Conservation (phyloP, 2,329 filamentous ascomycete genomes). For the Magnaporthales sp. region DNA sequence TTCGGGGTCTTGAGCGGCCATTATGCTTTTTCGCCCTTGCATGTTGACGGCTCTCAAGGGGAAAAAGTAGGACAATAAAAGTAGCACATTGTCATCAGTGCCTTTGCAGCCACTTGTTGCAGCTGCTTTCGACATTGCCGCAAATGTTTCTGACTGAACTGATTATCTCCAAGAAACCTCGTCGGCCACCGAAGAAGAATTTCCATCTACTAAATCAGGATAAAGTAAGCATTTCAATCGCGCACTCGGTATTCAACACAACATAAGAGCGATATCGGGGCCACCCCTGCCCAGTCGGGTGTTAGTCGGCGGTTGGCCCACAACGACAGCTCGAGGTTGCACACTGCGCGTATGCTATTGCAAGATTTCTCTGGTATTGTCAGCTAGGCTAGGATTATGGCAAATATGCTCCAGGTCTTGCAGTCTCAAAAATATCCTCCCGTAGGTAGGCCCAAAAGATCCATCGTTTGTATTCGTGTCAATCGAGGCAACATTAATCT, state of each 20-base stretch:
- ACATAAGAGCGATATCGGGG: not conserved
- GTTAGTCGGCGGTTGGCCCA: not conserved
- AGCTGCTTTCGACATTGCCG: too few species aligned
- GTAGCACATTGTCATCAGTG: too few species aligned
- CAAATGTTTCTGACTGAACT: not conserved
- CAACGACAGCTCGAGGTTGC: not conserved
- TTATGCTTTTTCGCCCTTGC: too few species aligned
- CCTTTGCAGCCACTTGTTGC: too few species aligned
- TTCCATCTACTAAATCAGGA: not conserved
- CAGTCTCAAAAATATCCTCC: conserved; percentile 5
- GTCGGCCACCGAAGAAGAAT: not conserved
- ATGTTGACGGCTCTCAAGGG: too few species aligned
- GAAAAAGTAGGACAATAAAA: too few species aligned
- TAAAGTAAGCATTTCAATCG: not conserved
- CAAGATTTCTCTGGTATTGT: not conserved
- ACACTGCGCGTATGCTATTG: not conserved
- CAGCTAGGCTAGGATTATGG: not conserved
- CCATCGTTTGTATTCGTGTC: not conserved
- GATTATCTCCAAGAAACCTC: not conserved
- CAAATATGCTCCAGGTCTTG: conserved; percentile 3
- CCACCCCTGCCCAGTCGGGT: not conserved
- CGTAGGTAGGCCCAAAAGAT: conserved; percentile 8
- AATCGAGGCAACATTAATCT: not conserved
- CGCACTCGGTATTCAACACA: not conserved
- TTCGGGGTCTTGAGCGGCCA: too few species aligned